Conservation (phyloP, 2,329 filamentous ascomycete genomes). For the Trichoderma aggressivum region DNA sequence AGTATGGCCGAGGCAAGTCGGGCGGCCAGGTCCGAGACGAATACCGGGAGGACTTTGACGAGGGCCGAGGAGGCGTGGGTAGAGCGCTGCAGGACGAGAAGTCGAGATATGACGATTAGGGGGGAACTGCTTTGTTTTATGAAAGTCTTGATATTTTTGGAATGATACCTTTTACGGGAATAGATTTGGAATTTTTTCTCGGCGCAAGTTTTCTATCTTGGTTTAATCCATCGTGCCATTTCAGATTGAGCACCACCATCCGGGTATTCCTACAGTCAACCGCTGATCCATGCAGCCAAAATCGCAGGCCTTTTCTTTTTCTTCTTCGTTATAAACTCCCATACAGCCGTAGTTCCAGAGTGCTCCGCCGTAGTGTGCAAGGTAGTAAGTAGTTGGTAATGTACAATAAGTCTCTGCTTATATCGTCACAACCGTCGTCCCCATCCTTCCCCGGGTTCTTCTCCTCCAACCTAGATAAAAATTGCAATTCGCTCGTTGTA, state of each 20-base stretch:
- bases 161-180: slow-evolving; percentile 12
- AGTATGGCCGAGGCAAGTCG: slow-evolving; percentile 93
- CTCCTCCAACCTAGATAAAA: neutral
- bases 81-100: slow-evolving; percentile 64
- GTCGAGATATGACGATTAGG: slow-evolving; percentile 40
- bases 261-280: slow-evolving; percentile 26
- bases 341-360: neutral
- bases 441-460: neutral
- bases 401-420: slow-evolving; percentile 13
- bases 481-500: slow-evolving; percentile 1
- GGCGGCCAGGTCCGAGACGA: slow-evolving; percentile 97
- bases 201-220: neutral
- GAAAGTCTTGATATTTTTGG: slow-evolving; percentile 2
- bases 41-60: slow-evolving; percentile 95
- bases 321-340: neutral
- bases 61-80: slow-evolving; percentile 86
- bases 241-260: slow-evolving; percentile 15
- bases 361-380: slow-evolving; percentile 2
- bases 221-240: slow-evolving; percentile 12
- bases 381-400: neutral
- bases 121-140: neutral
- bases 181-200: neutral
- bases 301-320: neutral
- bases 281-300: neutral
- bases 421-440: neutral